Evolutionary conservation across 495 filamentous ascomycete genomes (phyloP), one percentile per base, ranked within the genome.

Genomic region (Tetracladium marchalianum): DNA sequence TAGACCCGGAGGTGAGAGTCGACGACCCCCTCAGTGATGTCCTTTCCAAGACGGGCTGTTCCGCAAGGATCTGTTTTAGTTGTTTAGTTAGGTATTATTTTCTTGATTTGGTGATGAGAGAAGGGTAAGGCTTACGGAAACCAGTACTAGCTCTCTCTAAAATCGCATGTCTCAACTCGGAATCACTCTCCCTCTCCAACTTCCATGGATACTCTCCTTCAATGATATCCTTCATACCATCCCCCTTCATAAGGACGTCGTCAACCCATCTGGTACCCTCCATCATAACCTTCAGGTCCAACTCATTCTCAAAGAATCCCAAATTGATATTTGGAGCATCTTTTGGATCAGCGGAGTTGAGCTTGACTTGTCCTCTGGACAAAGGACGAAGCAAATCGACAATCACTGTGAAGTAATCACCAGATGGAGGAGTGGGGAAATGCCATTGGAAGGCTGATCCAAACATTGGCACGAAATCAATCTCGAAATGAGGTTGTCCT

Each of bases 381-480:
- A 76, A 48, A 5, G 78, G 75, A 0, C 77, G 71, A 10, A 81
- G 61, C 35, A 81, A 63, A 50, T 81, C 75, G 8, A 81, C 76
- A 45, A 83, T 73, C 11, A 80, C 70, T 1, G 75, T 80, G 42
- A 80, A 53, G 42, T 61, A 65, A 47, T 64, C 67, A 2, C 77
- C 76, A 18, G 59, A 36, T 1, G 61, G 50, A 1, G 77, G 77
- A 0, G 64, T 54, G 0, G 73, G 75, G 54, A 70, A 72, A 57
- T 82, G 77, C 76, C 75, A 80, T 55, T 80, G 78, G 71, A 80
- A 82, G 6, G 77, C 75, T 46, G 66, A 68, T 41, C 66, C 62
- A 59, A 80, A 81, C 65, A 79, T 71, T 42, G 69, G 65, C 12
- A 80, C 71, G 46, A 82, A 82, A 55, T 80, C 77, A 43, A 83